Evolutionary conservation across 768 basidiomycete genomes (phyloP), one percentile per base, ranked within the genome.

Genomic region (Leccinum pellstonianum): DNA sequence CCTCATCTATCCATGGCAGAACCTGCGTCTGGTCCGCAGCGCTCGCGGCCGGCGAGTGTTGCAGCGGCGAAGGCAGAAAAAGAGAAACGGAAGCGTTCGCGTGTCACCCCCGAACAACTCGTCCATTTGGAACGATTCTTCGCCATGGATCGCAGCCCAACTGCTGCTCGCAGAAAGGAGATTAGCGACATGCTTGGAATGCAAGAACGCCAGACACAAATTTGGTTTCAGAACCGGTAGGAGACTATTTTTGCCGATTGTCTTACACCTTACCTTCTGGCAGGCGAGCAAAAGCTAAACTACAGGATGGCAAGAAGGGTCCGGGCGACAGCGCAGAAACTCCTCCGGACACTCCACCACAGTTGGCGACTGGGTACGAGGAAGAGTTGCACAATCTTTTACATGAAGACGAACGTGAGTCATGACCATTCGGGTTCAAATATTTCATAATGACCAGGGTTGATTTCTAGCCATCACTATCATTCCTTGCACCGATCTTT

Each of bases 191-290:
- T 83, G 57, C 78, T 93, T 5, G 88, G 89, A 15, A 91, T 93
- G 87, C 83, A 88, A 54, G 91, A 93, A 74, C 85, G 90, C 38
- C 91, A 93, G 77, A 91, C 89, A 0, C 91, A 93, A 73, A 88
- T 93, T 51, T 93, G 91, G 91, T 93, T 92, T 66, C 91, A 93
- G 71, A 93, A 93, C 69, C 79, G 91, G 91, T 65, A 27, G 7
- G 64, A 63, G 5, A 35, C 6, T 33, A 33, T 9, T 46, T 53
- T 11, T 19, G 55, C 12, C 47, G 2, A 8, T 7, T 23, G 21
- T 41, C 23, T 41, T 54, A 17, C 14, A 12, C 50, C 55, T 56
- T 31, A 58, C 31, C n/a, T 23, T 35, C 54, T 50, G 4, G 37
- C 62, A 92, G 91, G 59, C 87, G 91, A 3, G 91, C 91, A 41